Evolutionary conservation across 495 filamentous ascomycete genomes (phyloP), one percentile per base, ranked within the genome.

Genomic region (Neurospora cerealis): DNA sequence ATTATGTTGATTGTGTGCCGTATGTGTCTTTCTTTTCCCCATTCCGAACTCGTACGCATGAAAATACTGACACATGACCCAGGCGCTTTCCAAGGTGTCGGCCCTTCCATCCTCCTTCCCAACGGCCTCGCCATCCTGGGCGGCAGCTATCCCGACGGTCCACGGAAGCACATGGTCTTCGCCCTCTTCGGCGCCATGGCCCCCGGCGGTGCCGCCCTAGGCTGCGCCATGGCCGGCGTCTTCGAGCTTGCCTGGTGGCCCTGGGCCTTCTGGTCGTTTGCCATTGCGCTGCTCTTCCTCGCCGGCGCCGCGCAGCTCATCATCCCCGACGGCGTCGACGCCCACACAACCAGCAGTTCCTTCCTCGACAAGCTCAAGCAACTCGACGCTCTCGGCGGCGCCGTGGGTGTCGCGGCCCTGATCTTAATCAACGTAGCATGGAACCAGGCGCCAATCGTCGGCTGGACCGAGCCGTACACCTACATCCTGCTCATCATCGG

Each of bases 191-290:
- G 90, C 5, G 89, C 88, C 2, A 83, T 83, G 48, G 90, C 90
- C 0, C 91, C 90, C 0, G 82, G 77, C 5, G 89, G 91, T 0
- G 83, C 79, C 34, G 75, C 88, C 4, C 10, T 88, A 2, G 90
- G 89, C 0, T 81, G 81, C 1, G 78, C 86, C 0, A 87, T 91
- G 72, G 80, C 83, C 0, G 79, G 81, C 1, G 69, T 92, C 5
- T 87, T 90, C 5, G 83, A 88, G 7, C 80, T 87, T 39, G 84
- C 82, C 3, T 89, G 87, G 86, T 93, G 91, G 91, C 88, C 87
- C 2, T 93, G 91, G 91, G 82, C 86, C 0, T 92, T 87, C 76
- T 92, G 86, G 87, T 79, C 81, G 5, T 83, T 88, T 71, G 84
- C 83, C 5, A 85, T 91, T 66, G 81, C 83, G 24, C 84, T 84